Percentiles rank a stretch among this genome's conserved stretches.
Conservation (phyloP, 2,329 filamentous ascomycete species). For the Amauroascus verrucosus region DNA sequence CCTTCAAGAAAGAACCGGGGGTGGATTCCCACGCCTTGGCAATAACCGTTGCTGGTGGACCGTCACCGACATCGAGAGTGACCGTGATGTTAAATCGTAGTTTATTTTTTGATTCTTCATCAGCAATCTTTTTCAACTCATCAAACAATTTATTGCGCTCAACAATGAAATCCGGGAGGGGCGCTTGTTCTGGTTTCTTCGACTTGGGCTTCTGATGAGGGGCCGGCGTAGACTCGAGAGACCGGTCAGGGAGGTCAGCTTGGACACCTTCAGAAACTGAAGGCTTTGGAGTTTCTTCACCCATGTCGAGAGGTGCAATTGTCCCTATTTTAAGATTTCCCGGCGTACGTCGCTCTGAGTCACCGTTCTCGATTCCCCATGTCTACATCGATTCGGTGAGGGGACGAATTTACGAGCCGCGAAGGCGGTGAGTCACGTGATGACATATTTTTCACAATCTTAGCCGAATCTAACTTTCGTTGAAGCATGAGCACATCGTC, state of each 20-base stretch:
- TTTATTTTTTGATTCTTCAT: constrained; percentile 57
- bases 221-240: constrained; percentile 23
- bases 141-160: constrained; percentile 82
- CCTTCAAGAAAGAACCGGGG: constrained; percentile 62
- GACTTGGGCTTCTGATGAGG: constrained; percentile 22
- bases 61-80: constrained; percentile 36
- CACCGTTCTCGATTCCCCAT: neutral
- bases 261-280: constrained; percentile 24
- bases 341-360: neutral
- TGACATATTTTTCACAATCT: constrained; percentile 14
- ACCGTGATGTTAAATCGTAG: constrained; percentile 41
- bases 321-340: neutral
- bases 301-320: constrained; percentile 6
- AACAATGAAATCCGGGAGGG: constrained; percentile 65
- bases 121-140: constrained; percentile 71
- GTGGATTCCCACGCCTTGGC: constrained; percentile 89
- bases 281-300: constrained; percentile 11
- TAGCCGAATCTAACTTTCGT: constrained; percentile 14
- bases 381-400: neutral
- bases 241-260: constrained; percentile 25
- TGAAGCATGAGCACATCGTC: neutral
- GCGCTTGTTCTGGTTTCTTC: constrained; percentile 24
- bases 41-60: constrained; percentile 31
- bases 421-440: constrained; percentile 19
- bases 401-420: constrained; percentile 5